phyloP scores from a whole-genome alignment of 139 green algal species.

The Chlorella sp. region DNA sequence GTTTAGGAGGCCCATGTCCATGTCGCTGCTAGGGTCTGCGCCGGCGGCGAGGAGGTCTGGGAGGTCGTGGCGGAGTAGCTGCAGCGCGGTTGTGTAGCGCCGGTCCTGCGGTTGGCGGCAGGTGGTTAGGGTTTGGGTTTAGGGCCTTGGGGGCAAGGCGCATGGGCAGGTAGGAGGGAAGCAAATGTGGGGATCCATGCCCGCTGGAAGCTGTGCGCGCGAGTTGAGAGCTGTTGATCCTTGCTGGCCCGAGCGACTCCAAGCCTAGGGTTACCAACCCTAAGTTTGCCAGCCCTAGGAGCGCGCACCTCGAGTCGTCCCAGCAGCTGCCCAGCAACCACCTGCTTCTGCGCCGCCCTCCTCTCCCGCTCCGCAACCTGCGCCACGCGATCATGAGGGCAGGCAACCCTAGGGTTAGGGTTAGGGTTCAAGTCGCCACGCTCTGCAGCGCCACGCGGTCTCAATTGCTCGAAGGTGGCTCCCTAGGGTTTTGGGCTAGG shows the following conservation, averaged over 20 bases:
- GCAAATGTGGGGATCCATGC: no score
- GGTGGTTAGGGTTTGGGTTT: no score
- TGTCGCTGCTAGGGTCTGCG: background rate
- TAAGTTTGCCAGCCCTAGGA: background rate
- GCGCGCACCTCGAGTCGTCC: conserved; percentile 3
- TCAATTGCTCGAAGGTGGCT: no score
- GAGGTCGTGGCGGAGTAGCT: background rate
- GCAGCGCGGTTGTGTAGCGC: background rate
- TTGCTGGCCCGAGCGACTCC: background rate
- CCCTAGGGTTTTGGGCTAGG: no score
- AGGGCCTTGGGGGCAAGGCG: no score
- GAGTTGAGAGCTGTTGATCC: background rate
- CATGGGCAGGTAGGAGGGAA: no score
- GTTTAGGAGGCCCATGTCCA: background rate
- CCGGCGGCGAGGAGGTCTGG: background rate
- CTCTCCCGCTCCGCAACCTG: conserved; percentile 1
- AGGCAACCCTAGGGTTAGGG: no score
- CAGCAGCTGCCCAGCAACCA: conserved; percentile 2
- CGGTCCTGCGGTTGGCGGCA: background rate
- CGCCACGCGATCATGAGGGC: no score
- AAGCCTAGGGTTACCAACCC: background rate
- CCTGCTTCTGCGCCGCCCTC: background rate
- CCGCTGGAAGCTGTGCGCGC: background rate
- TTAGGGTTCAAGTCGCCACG: no score
- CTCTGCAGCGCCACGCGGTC: no score